Evolutionary conservation across 257 asterid species (phyloP).

Genomic region (Capsicum rhomboideum): DNA sequence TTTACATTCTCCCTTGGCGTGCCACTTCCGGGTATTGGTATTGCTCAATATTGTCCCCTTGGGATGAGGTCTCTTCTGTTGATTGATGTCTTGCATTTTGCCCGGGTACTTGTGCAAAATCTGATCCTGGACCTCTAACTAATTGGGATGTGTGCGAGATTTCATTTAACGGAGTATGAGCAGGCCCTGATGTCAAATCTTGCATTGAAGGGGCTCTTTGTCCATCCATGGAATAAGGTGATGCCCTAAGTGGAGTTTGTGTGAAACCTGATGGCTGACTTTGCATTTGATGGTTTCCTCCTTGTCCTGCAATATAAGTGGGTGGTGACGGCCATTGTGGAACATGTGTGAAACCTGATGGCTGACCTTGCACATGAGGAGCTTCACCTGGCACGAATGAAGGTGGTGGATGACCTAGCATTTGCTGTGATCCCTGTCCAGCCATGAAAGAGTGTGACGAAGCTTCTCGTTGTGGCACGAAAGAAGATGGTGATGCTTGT

Average conservation of each 20-base stretch:
- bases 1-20: slow-evolving; percentile 2
- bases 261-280: slow-evolving; percentile 14
- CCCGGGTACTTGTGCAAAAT: background rate
- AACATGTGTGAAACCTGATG: background rate
- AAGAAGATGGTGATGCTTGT: background rate
- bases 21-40: background rate
- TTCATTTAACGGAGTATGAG: background rate
- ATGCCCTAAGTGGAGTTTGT: background rate
- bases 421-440: slow-evolving; percentile 3
- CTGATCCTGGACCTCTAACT: background rate
- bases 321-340: background rate
- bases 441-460: background rate
- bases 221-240: background rate
- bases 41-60: background rate
- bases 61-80: background rate
- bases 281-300: slow-evolving; percentile 17
- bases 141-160: slow-evolving; percentile 2
- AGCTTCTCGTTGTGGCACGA: background rate
- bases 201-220: background rate
- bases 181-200: background rate
- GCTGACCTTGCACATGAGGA: slow-evolving; percentile 8
- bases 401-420: background rate
- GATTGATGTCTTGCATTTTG: background rate
- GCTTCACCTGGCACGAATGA: background rate
- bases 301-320: slow-evolving; percentile 5